Evolutionary conservation across 768 basidiomycete species (phyloP).

Genomic region (Mycena kentingensis): DNA sequence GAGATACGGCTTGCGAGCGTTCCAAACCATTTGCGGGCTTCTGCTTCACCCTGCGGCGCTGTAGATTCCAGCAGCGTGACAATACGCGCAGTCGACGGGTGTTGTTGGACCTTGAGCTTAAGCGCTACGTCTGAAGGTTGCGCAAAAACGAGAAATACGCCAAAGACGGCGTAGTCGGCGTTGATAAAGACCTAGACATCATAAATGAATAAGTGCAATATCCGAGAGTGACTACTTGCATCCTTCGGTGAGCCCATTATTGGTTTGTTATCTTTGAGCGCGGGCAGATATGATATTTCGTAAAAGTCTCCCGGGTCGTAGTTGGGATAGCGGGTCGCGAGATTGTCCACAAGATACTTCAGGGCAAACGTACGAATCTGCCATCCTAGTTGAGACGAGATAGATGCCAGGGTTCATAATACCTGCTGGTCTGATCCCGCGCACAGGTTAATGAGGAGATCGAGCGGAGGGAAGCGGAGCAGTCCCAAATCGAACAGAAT

Average conservation of each 20-base stretch:
- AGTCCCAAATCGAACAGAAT: conserved; percentile 76
- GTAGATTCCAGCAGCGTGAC: conserved; percentile 57
- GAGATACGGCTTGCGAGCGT: conserved; percentile 63
- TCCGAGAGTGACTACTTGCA: conserved; percentile 39
- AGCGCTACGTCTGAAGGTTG: conserved; percentile 50
- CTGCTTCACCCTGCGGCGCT: conserved; percentile 55
- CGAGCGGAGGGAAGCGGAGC: conserved; percentile 63
- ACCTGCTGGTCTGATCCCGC: conserved; percentile 51
- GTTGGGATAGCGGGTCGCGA: conserved; percentile 56
- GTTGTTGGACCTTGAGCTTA: conserved; percentile 69
- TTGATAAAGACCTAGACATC: conserved; percentile 65
- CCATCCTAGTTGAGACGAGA: too few relatives aligned
- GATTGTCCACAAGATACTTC: conserved; percentile 81
- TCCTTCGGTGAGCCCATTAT: conserved; percentile 66
- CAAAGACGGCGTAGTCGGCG: conserved; percentile 69
- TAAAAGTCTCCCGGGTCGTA: conserved; percentile 59
- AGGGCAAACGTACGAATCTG: conserved; percentile 62
- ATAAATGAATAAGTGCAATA: background rate
- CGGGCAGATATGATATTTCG: conserved; percentile 77
- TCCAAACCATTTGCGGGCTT: conserved; percentile 69
- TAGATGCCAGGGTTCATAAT: too few relatives aligned
- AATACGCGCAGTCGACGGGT: conserved; percentile 66
- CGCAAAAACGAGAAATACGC: conserved; percentile 66
- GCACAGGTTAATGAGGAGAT: conserved; percentile 68
- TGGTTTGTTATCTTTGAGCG: conserved; percentile 51